Base-by-base conservation (phyloP, 2,329 filamentous ascomycete genomes). In the Chrysoporthe austroafricana region DNA sequence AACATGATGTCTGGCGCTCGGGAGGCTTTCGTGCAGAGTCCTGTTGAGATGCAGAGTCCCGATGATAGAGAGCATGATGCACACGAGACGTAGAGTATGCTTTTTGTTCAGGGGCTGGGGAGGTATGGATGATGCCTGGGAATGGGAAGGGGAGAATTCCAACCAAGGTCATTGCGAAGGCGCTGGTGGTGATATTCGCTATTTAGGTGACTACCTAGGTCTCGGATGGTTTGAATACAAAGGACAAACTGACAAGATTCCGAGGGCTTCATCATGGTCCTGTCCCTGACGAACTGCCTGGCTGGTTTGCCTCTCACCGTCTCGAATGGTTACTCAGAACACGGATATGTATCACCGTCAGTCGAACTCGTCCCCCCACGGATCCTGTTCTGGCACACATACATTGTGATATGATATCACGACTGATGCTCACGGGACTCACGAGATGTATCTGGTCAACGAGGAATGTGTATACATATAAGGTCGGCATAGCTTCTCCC, bases 1-100 rank as follows among this genome's bases (percentile, higher is more conserved):
- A 32, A 9, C 4, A 16, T 39, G 44, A 26, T 62, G 43, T 62
- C 44, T 36, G 60, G 44, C 13, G 42, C 60, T 0, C 44, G 42
- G 16, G 60, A 18, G 13, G 32, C 4, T n/a, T n/a, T 52, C 34
- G 60, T 62, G 32, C 60, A 52, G 32, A 52, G 60, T 32, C 54
- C 54, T n/a, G 16, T 57, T 57, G 54, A 57, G 54, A 18, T 57
- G 34, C 2, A 11, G 9, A 39, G 16, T 4, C 16, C 54, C 5
- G 13, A 1, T 8, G 46, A 32, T n/a, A 36, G 34, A 16, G 46
- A 32, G 36, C 60, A 26, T 42, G 46, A 52, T 26, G 14, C 32
- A 8, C 32, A 52, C 18, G 44, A 42, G 44, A 39, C 26, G 32
- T 52, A 50, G 36, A 16, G 9, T 52, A 16, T 36, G 5, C 34